Base-by-base conservation (phyloP, 2,329 filamentous ascomycete genomes). In the Penicillium oxalicum region DNA sequence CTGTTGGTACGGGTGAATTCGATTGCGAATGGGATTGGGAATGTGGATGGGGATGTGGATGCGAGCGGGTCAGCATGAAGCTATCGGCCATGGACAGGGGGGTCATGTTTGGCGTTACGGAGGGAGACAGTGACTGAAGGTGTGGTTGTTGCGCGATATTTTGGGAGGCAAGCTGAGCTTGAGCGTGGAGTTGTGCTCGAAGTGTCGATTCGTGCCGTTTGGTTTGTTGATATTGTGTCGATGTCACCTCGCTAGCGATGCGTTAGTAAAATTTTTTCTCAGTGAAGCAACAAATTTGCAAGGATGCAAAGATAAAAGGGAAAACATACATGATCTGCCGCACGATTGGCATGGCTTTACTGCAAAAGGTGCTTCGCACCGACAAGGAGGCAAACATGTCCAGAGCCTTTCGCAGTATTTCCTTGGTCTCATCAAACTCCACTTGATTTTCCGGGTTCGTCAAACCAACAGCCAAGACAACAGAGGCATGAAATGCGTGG, bases 401-500 rank as follows among this genome's bases (percentile, higher is more conserved):
- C 25, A 69, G 43, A 2, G 65, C 61, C 25, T 61, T 58, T 25
- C 54, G 50, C 11, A 70, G 55, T 1, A 60, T 44, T 9, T 55
- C 56, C 37, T 65, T 62, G 13, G 57, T 62, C 39, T 66, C 61
- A 38, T 59, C 51, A 18, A 60, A 65, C 41, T 70, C 65, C 27
- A 52, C 48, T 9, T 58, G 54, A 43, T 49, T 59, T 18, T 67
- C 60, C 0, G 63, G 59, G 28, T 61, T 58, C 43, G 64, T 56
- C 5, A 68, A 50, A 13, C 64, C 59, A 3, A 60, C 49, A 5
- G 61, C 58, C 2, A 70, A 48, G 5, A 66, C 62, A 0, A 70
- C 61, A 5, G 68, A 68, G 1, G 66, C 69, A 39, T 71, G 68
- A 49, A 72, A 71, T 1, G 70, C 67, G 35, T 72, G 67, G 49